Evolutionary conservation across 208 protist species (phyloP), one percentile per base, ranked within the genome.

Genomic region (Leptomonas pyrrhocoris): DNA sequence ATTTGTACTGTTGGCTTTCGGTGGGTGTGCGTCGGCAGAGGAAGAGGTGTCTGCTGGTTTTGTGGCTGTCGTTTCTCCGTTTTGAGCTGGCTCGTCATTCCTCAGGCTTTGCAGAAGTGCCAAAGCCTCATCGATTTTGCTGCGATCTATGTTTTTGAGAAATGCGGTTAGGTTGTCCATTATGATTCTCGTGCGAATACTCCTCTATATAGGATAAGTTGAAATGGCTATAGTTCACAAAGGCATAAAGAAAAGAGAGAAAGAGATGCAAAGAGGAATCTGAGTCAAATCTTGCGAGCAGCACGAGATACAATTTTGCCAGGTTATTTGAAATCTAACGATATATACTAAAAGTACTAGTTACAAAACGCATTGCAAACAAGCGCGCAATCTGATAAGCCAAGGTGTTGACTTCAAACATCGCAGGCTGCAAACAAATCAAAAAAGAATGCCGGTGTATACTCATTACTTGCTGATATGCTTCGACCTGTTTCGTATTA

Each of bases 51-150:
- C 46, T 13, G 25, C 16, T 7, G 38, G 42, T 5, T 11, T 31
- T 38, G 27, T n/a, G 18, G 2, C 51, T 11, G 40, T 15, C 4
- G 50, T 16, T 50, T 30, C n/a, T 8, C 11, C 50, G 13, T 45
- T 53, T 21, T 40, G 54, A 51, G 65, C 0, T 0, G 40, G 18
- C 36, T 73, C 30, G 30, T 48, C 30, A 28, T 31, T 46, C 40
- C 51, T 61, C 18, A 81, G n/a, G 45, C 69, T 61, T 48, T 81
- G 60, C 42, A 81, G 58, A 28, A 81, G 59, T 21, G 57, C 68
- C 48, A 81, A 34, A 27, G 61, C 68, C 43, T 81, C 63, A 42
- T 81, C 76, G 23, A 81, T 71, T 36, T 62, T 64, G 63, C 66
- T 69, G 12, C 69, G 76, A 28, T 81, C 69, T 55, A 81, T 54